Evolutionary conservation across 1,284 basidiomycete species (phyloP).

Genomic region (Leccinum fallax): DNA sequence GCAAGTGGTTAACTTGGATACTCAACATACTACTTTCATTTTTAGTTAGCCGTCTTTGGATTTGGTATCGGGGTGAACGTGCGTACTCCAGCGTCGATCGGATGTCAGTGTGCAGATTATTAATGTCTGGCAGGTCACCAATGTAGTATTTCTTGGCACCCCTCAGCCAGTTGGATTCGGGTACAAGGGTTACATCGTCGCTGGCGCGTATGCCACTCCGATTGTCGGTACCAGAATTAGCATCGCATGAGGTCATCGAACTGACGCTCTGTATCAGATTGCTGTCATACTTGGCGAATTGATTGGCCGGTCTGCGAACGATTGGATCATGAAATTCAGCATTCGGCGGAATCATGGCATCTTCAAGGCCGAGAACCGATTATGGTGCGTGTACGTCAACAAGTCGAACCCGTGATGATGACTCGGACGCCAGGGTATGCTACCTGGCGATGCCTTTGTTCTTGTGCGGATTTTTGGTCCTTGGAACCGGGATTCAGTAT

Average conservation of each 20-base stretch:
- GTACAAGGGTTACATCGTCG: constrained; percentile 53
- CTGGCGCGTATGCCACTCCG: constrained; percentile 64
- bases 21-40: background rate
- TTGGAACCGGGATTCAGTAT: constrained; percentile 62
- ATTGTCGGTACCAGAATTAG: constrained; percentile 45
- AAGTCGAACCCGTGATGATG: background rate
- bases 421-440: constrained; percentile 49
- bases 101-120: background rate
- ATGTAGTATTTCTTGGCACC: constrained; percentile 66
- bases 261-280: constrained; percentile 40
- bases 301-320: constrained; percentile 66
- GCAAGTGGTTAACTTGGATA: background rate
- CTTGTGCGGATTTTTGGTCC: constrained; percentile 62
- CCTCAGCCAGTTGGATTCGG: constrained; percentile 63
- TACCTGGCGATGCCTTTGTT: constrained; percentile 66
- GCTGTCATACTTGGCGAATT: constrained; percentile 68
- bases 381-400: constrained; percentile 49
- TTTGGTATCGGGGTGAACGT: constrained; percentile 77
- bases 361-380: constrained; percentile 69
- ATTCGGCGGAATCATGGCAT: constrained; percentile 65
- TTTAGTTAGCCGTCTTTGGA: constrained; percentile 61
- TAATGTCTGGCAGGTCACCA: constrained; percentile 53
- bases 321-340: constrained; percentile 61
- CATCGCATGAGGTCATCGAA: background rate
- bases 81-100: constrained; percentile 15